Percentiles rank a stretch among this genome's conserved stretches.
These are phyloP conservation scores for Xylaria bambusicola DNA, from an alignment of 495 filamentous ascomycete genomes.

Conservation along the genomic window DNA sequence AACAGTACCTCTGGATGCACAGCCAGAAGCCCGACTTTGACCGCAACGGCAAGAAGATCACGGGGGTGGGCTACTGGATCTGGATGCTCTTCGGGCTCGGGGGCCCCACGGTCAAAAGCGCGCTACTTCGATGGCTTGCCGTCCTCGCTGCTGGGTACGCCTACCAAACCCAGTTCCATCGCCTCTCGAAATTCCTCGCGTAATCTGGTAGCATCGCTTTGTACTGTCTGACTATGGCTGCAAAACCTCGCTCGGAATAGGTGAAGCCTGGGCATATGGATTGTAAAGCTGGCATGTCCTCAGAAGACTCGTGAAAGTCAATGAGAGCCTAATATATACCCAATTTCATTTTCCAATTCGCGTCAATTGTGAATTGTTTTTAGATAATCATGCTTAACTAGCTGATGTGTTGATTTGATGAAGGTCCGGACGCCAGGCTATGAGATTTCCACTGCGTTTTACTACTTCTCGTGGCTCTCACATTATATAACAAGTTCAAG, in stretches of 20 bases:
- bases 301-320: too few relatives aligned
- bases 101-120: constrained; percentile 47
- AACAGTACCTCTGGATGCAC: constrained; percentile 58
- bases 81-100: constrained; percentile 49
- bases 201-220: too few relatives aligned
- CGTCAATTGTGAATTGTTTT: too few relatives aligned
- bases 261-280: too few relatives aligned
- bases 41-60: constrained; percentile 65
- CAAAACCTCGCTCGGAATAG: too few relatives aligned
- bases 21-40: constrained; percentile 76
- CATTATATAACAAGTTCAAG: constrained; percentile 1
- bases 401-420: constrained; percentile 4
- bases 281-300: too few relatives aligned
- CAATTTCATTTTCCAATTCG: neutral
- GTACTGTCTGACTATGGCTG: too few relatives aligned
- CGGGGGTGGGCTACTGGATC: constrained; percentile 50
- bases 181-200: neutral
- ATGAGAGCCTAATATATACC: constrained; percentile 4
- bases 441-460: neutral
- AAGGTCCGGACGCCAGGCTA: constrained; percentile 1
- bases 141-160: constrained; percentile 35
- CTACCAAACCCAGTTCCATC: constrained; percentile 21
- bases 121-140: constrained; percentile 50
- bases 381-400: neutral
- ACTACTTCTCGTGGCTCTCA: too few relatives aligned